These are phyloP conservation scores for Schizophyllum commune DNA, from an alignment of 1,284 basidiomycete genomes.

Conservation along the genomic window DNA sequence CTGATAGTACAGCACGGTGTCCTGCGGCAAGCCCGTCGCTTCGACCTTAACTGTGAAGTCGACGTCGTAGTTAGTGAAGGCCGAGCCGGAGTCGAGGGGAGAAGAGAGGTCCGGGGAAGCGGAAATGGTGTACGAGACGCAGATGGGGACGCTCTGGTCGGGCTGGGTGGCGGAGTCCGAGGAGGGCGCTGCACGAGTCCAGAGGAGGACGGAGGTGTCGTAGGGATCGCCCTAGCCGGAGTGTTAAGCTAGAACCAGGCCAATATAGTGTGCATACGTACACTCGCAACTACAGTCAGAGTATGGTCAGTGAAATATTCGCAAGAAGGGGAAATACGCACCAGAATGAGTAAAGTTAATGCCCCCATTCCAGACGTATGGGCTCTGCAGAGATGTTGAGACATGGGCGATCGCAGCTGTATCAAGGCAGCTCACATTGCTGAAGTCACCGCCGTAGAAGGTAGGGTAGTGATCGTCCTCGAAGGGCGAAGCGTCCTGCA, in stretches of 20 bases:
- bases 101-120: conserved; percentile 29
- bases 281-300: conserved; percentile 28
- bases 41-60: conserved; percentile 64
- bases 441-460: conserved; percentile 46
- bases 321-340: conserved; percentile 12
- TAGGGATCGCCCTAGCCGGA: conserved; percentile 48
- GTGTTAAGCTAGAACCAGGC: no score
- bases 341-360: conserved; percentile 51
- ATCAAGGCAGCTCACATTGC: conserved; percentile 30
- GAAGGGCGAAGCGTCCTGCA: conserved; percentile 29
- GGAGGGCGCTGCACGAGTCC: conserved; percentile 46
- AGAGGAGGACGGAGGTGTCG: conserved; percentile 52
- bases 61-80: conserved; percentile 56
- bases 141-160: conserved; percentile 50
- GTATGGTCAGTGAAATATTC: no score
- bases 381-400: conserved; percentile 25
- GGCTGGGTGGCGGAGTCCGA: conserved; percentile 21
- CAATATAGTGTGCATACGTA: no score
- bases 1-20: conserved; percentile 53
- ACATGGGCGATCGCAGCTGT: background rate
- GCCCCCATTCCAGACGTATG: conserved; percentile 46
- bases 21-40: conserved; percentile 41
- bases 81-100: conserved; percentile 39
- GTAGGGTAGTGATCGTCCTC: conserved; percentile 45
- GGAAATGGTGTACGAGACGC: conserved; percentile 46